Evolutionary conservation across 1,139 yeast species (phyloP).

Genomic region (Magnusiomyces clavatus): DNA sequence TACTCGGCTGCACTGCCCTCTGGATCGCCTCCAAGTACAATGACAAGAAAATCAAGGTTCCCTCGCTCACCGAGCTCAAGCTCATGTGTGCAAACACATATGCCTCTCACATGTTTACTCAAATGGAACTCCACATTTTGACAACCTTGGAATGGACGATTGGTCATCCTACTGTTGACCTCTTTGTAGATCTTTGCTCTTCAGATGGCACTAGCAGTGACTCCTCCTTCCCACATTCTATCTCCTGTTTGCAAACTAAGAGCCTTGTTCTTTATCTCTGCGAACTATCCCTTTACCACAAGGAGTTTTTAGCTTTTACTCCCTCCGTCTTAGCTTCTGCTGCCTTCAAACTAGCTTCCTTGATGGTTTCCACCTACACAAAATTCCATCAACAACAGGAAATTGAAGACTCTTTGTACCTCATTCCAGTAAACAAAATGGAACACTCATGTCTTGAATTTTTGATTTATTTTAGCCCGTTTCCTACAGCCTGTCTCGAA

Average conservation of each 20-base stretch:
- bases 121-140: constrained; percentile 91
- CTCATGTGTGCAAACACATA: constrained; percentile 78
- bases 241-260: constrained; percentile 21
- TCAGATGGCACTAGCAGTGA: no score
- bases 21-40: constrained; percentile 96
- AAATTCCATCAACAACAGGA: neutral
- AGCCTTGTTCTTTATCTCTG: constrained; percentile 55
- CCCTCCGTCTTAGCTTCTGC: constrained; percentile 61
- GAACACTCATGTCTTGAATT: no score
- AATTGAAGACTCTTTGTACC: constrained; percentile 1
- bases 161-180: constrained; percentile 46
- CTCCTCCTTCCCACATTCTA: constrained; percentile 27
- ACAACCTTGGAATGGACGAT: constrained; percentile 83
- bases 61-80: constrained; percentile 68
- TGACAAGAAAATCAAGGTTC: constrained; percentile 82
- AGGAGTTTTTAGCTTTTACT: constrained; percentile 53
- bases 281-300: constrained; percentile 68
- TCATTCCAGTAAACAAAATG: no score
- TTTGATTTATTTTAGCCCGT: no score
- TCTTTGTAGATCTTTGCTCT: no score
- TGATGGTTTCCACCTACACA: constrained; percentile 4
- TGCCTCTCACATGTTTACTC: constrained; percentile 85
- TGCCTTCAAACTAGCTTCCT: constrained; percentile 64
- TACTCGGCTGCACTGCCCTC: constrained; percentile 87
- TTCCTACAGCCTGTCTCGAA: no score